phyloP scores from a whole-genome alignment of 192 early-diverging fungal genomes.

The Thoreauomyces humboldtii region DNA sequence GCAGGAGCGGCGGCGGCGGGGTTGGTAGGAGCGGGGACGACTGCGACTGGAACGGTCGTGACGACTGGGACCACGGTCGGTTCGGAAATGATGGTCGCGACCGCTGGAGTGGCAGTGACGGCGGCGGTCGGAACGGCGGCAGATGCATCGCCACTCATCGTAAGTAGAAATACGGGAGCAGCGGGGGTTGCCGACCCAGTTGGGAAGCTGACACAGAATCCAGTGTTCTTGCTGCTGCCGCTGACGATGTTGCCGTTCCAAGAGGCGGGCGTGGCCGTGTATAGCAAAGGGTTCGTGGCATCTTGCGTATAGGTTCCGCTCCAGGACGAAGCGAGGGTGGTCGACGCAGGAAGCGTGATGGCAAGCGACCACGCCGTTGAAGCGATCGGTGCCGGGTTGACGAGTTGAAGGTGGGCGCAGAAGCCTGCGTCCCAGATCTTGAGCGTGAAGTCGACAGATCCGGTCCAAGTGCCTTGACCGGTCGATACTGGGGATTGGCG shows the following conservation, averaged over 20 bases:
- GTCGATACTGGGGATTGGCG: neutral
- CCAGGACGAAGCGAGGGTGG: constrained; percentile 6
- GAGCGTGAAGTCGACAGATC: constrained; percentile 22
- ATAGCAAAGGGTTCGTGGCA: neutral
- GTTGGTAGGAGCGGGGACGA: neutral
- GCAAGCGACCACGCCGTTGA: neutral
- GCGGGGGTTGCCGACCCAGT: neutral
- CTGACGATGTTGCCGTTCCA: constrained; percentile 19
- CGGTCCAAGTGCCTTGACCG: constrained; percentile 8
- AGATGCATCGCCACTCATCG: neutral
- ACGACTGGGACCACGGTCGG: neutral
- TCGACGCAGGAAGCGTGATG: neutral
- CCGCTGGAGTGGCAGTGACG: neutral
- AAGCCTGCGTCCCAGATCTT: constrained; percentile 25
- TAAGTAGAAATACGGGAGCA: neutral
- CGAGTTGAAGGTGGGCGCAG: constrained; percentile 18
- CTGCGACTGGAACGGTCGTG: neutral
- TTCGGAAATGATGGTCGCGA: neutral
- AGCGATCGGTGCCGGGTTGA: constrained; percentile 12
- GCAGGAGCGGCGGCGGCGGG: neutral
- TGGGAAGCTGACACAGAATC: constrained; percentile 15
- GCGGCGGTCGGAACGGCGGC: neutral
- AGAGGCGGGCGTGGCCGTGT: constrained; percentile 1
- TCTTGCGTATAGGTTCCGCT: constrained; percentile 10
- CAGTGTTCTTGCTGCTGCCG: constrained; percentile 21